Evolutionary conservation across 805 yeast species (phyloP).

Genomic region (Candida ficus): DNA sequence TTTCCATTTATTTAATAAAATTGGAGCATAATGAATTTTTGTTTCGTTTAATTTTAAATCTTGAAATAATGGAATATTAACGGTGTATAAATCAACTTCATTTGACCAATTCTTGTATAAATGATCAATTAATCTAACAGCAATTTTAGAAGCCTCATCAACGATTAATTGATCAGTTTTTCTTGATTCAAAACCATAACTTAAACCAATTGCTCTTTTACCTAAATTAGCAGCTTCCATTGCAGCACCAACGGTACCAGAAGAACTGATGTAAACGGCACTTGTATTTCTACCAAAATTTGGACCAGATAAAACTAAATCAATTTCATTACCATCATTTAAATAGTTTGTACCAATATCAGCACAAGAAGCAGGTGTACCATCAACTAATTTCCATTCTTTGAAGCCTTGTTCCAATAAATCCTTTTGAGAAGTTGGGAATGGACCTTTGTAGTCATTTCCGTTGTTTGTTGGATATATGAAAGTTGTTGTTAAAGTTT

Average conservation of each 20-base stretch:
- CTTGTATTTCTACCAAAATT: slow-evolving; percentile 92
- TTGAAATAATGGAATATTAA: slow-evolving; percentile 75
- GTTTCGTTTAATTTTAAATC: slow-evolving; percentile 50
- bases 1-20: slow-evolving; percentile 76
- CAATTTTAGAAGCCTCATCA: slow-evolving; percentile 57
- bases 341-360: slow-evolving; percentile 84
- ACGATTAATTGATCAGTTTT: slow-evolving; percentile 33
- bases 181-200: slow-evolving; percentile 69
- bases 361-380: slow-evolving; percentile 95
- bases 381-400: slow-evolving; percentile 86
- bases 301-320: slow-evolving; percentile 90
- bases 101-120: slow-evolving; percentile 54
- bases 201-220: slow-evolving; percentile 66
- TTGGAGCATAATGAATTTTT: slow-evolving; percentile 67
- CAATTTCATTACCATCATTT: slow-evolving; percentile 47
- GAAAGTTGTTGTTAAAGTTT: slow-evolving; percentile 53
- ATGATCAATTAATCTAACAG: slow-evolving; percentile 59
- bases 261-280: slow-evolving; percentile 80
- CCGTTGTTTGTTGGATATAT: slow-evolving; percentile 54
- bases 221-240: slow-evolving; percentile 82
- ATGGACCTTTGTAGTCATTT: slow-evolving; percentile 62
- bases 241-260: slow-evolving; percentile 97
- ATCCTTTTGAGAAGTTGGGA: slow-evolving; percentile 42
- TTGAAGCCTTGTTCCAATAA: slow-evolving; percentile 34
- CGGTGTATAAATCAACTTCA: slow-evolving; percentile 66